Percentiles rank a stretch among this genome's conserved stretches.
Conservation (phyloP, 129 eudicot genomes). For the Escallonia rubra region DNA sequence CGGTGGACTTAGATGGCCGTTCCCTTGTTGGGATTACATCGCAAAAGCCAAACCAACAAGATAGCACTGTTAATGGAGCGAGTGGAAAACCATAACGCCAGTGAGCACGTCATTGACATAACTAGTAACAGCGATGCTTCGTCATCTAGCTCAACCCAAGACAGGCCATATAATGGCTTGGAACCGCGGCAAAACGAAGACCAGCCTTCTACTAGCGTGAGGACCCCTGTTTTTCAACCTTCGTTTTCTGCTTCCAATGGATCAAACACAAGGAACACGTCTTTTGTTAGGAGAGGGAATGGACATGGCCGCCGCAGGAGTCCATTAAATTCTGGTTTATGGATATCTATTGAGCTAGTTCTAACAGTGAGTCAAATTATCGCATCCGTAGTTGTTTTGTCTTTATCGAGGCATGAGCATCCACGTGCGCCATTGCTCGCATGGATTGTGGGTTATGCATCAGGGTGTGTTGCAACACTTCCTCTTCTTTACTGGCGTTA, state of each 20-base stretch:
- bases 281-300: conserved; percentile 65
- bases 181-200: conserved; percentile 39
- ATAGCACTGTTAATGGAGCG: conserved; percentile 64
- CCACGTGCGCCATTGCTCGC: conserved; percentile 80
- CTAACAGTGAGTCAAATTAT: conserved; percentile 85
- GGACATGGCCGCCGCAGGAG: conserved; percentile 72
- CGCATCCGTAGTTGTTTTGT: conserved; percentile 76
- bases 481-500: conserved; percentile 97
- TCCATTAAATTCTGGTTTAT: conserved; percentile 85
- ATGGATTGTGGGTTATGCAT: conserved; percentile 92
- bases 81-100: conserved; percentile 32
- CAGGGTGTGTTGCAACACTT: conserved; percentile 86
- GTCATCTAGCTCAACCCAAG: conserved; percentile 55
- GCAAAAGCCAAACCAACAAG: conserved; percentile 50
- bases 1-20: conserved; percentile 56
- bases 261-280: conserved; percentile 62
- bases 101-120: conserved; percentile 74
- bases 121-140: conserved; percentile 59
- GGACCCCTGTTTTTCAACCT: conserved; percentile 47
- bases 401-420: conserved; percentile 66
- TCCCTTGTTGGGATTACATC: conserved; percentile 54
- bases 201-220: conserved; percentile 42
- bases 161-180: conserved; percentile 40
- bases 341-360: conserved; percentile 86
- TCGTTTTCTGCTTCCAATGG: conserved; percentile 41